A percentile compares a stretch with the other conserved stretches of the same genome.
Conservation (phyloP, 768 basidiomycete species). For the Dacryopinax spathularia region DNA sequence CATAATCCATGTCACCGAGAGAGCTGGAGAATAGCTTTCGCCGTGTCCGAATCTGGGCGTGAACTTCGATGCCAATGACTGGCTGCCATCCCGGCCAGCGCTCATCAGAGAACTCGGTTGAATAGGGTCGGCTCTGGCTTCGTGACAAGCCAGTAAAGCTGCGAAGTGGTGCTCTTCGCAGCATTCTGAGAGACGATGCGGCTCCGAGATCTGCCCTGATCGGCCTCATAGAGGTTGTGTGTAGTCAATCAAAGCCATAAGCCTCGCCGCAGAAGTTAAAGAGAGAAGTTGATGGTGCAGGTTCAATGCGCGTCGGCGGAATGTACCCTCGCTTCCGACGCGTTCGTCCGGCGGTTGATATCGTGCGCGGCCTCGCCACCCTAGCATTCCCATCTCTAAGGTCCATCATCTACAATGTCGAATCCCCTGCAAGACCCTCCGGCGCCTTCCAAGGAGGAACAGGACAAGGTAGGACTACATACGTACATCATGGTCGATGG, state of each 20-base stretch:
- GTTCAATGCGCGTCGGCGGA: not conserved
- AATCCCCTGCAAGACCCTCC: slow-evolving; percentile 10
- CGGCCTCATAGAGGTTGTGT: too few relatives aligned
- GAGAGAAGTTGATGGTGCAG: too few relatives aligned
- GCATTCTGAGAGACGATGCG: too few relatives aligned
- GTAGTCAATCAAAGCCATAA: too few relatives aligned
- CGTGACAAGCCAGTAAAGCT: too few relatives aligned
- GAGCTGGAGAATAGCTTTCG: slow-evolving; percentile 75
- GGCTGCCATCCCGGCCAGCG: slow-evolving; percentile 82
- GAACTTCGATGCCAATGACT: slow-evolving; percentile 87
- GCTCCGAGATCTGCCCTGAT: not conserved
- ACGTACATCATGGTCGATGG: not conserved
- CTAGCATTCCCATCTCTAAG: too few relatives aligned
- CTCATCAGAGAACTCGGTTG: slow-evolving; percentile 11
- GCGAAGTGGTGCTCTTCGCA: too few relatives aligned
- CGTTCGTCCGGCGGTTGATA: not conserved
- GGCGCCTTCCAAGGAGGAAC: not conserved
- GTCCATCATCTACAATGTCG: slow-evolving; percentile 5
- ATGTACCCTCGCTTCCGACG: not conserved
- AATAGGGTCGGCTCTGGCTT: too few relatives aligned
- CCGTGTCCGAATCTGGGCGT: slow-evolving; percentile 81
- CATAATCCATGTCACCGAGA: slow-evolving; percentile 27
- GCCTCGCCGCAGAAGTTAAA: too few relatives aligned
- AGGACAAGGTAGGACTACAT: not conserved
- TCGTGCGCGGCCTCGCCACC: not conserved